Evolutionary conservation across 768 basidiomycete genomes (phyloP), one percentile per base, ranked within the genome.

Genomic region (Strobilomyces confusus): DNA sequence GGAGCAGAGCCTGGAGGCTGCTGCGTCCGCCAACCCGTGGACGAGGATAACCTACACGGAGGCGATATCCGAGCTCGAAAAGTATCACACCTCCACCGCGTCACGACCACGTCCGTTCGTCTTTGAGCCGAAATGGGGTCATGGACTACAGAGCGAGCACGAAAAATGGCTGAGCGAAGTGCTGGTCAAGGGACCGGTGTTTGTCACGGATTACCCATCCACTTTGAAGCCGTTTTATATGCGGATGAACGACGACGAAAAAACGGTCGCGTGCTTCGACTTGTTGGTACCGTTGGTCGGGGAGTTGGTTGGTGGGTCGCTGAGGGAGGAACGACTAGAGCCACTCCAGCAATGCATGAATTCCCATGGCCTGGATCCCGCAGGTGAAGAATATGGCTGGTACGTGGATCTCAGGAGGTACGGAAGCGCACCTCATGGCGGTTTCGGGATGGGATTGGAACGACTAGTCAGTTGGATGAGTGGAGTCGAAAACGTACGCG

Each of bases 391-490:
- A 26, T 78, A 77, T 49, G 67, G 69, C 41, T 91, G 89, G 89
- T 99, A 99, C 70, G 56, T 84, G 47, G 93, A 97, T 60, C 66
- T 97, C 58, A 76, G 95, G 54, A 77, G 77, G 62, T 95, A 80
- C 61, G 97, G 97, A 11, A 86, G 87, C 17, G 87, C 90, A 19
- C 89, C 92, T 3, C 95, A 98, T 70, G 94, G 90, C 15, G 97
- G 97, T 15, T 98, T 93, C 70, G 97, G 97, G 6, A 77, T 98
- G 75, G 97, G 97, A 2, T 97, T 95, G 63, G 97, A 99, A 69
- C 75, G 97, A 55, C 74, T 97, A 19, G 77, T 98, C 17, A 82
- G 84, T 41, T 95, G 91, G 89, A 71, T 97, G 12, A 83, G 86
- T 19, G 94, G 93, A 0, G 77, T 91, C 42, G 86, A 87, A 54